These are phyloP conservation scores for Crithidia bombi DNA, from an alignment of 208 protist species.

Conservation along the genomic window DNA sequence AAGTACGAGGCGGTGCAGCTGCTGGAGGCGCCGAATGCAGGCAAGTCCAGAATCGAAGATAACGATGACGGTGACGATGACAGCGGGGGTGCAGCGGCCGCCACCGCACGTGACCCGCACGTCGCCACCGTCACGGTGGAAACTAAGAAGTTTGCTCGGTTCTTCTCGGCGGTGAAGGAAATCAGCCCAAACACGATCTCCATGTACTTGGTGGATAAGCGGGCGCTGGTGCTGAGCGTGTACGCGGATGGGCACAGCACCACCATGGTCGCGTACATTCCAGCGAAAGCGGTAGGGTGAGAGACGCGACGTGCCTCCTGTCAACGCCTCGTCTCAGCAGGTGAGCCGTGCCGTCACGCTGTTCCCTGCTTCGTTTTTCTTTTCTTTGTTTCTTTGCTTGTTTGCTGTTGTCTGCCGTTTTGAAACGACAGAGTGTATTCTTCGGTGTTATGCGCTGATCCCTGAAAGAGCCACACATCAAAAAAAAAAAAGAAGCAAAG, in stretches of 20 bases:
- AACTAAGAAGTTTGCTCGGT: conserved; percentile 67
- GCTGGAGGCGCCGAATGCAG: conserved; percentile 9
- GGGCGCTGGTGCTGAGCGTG: conserved; percentile 70
- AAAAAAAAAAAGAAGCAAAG: too few species aligned
- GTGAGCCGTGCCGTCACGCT: too few species aligned
- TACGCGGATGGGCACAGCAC: conserved; percentile 44
- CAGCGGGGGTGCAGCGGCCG: conserved; percentile 10
- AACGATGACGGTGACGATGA: conserved; percentile 13
- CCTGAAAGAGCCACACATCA: too few species aligned
- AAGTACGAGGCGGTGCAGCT: conserved; percentile 66
- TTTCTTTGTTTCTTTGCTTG: too few species aligned
- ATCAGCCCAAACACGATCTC: conserved; percentile 50
- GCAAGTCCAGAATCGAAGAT: not conserved
- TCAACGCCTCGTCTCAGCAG: too few species aligned
- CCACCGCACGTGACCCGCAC: not conserved
- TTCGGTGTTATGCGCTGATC: too few species aligned
- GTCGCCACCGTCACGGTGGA: conserved; percentile 63
- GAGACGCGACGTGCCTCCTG: too few species aligned
- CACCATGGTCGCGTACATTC: conserved; percentile 82
- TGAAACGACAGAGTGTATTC: too few species aligned
- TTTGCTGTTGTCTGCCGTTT: too few species aligned
- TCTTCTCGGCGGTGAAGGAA: conserved; percentile 69
- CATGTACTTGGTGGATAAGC: conserved; percentile 61
- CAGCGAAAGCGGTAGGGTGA: conserved; percentile 40
- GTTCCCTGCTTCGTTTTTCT: too few species aligned